These are phyloP conservation scores for Calocybe gangraenosa DNA, from an alignment of 768 basidiomycete genomes.

Conservation along the genomic window DNA sequence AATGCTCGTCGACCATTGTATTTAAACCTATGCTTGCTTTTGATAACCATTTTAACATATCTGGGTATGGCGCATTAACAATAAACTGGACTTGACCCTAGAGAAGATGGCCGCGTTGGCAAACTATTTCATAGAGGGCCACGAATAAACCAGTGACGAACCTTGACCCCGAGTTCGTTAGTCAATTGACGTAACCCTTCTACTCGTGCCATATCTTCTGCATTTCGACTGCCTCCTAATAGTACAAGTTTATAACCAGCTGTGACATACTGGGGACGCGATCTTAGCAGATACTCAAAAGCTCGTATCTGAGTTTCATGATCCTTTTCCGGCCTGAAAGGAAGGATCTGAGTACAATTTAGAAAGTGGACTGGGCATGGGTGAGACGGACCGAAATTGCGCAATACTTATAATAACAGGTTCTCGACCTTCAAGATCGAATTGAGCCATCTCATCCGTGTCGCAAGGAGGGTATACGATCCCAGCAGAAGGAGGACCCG, in stretches of 20 bases:
- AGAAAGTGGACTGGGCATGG: neutral
- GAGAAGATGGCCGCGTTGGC: neutral
- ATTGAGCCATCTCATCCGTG: constrained; percentile 62
- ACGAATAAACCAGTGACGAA: constrained; percentile 24
- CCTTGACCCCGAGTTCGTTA: constrained; percentile 59
- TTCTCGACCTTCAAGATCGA: constrained; percentile 49
- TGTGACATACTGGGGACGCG: constrained; percentile 55
- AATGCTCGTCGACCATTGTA: constrained; percentile 98
- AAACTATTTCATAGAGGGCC: neutral
- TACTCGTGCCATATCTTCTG: constrained; percentile 68
- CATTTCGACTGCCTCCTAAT: constrained; percentile 83
- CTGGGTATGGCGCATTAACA: constrained; percentile 77
- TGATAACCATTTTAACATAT: constrained; percentile 68
- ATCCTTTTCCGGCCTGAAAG: constrained; percentile 85
- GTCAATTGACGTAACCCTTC: constrained; percentile 55
- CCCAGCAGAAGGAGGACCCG: constrained; percentile 25
- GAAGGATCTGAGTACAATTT: neutral
- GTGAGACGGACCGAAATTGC: constrained; percentile 73
- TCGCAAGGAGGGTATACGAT: constrained; percentile 94
- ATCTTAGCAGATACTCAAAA: constrained; percentile 53
- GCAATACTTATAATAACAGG: constrained; percentile 80
- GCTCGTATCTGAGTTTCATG: constrained; percentile 76
- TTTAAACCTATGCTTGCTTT: constrained; percentile 81
- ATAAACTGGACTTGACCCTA: constrained; percentile 74
- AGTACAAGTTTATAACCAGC: constrained; percentile 59